These are phyloP conservation scores for Karstenula rhodostoma DNA, from an alignment of 2,329 filamentous ascomycete species.

Conservation along the genomic window DNA sequence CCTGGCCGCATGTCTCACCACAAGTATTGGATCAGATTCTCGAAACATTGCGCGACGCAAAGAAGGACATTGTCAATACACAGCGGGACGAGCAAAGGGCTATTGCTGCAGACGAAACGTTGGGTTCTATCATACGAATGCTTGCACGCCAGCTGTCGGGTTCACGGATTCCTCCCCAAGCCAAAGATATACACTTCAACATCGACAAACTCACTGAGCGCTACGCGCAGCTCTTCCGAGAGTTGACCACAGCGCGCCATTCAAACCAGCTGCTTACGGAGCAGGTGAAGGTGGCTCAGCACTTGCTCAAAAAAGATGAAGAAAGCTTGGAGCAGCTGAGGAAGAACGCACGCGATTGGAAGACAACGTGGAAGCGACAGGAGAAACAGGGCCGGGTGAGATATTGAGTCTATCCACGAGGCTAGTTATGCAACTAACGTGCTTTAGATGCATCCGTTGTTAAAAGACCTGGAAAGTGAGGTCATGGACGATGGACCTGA, in stretches of 20 bases:
- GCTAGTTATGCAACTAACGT: constrained; percentile 27
- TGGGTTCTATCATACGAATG: constrained; percentile 64
- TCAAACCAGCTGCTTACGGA: constrained; percentile 66
- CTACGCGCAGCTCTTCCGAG: constrained; percentile 56
- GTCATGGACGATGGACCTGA: constrained; percentile 39
- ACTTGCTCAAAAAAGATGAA: constrained; percentile 37
- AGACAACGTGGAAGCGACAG: constrained; percentile 40
- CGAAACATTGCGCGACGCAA: constrained; percentile 65
- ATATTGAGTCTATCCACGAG: constrained; percentile 11
- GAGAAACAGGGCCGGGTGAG: constrained; percentile 41
- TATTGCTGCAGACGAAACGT: constrained; percentile 63
- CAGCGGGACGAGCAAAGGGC: constrained; percentile 57
- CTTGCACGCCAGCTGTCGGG: constrained; percentile 66
- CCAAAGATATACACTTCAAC: constrained; percentile 63
- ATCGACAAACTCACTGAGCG: constrained; percentile 71
- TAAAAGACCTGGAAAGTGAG: constrained; percentile 29
- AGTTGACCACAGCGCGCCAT: constrained; percentile 68
- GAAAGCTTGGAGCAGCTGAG: constrained; percentile 39
- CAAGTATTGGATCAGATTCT: constrained; percentile 65
- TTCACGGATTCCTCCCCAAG: constrained; percentile 71
- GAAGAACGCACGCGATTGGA: constrained; percentile 40
- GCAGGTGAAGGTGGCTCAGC: constrained; percentile 66
- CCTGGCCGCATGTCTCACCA: constrained; percentile 64
- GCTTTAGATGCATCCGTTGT: constrained; percentile 45
- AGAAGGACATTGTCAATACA: constrained; percentile 68